These are phyloP conservation scores for Ogataea pilisensis DNA, from an alignment of 805 yeast species.

Conservation along the genomic window DNA sequence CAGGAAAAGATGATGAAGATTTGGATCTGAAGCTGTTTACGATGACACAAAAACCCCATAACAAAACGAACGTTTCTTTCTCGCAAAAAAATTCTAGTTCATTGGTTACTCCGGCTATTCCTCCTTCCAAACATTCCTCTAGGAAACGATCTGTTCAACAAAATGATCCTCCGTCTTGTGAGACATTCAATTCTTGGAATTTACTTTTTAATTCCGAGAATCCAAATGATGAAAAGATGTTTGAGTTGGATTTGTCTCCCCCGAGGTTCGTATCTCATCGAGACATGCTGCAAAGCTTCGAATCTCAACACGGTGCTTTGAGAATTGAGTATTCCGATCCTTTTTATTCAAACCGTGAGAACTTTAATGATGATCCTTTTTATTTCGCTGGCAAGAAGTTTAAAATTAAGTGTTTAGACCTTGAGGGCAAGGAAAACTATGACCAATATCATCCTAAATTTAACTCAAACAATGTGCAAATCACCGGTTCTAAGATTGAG, in stretches of 20 bases:
- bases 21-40: slow-evolving; percentile 10
- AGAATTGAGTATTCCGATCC: slow-evolving; percentile 60
- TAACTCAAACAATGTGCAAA: background rate
- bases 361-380: slow-evolving; percentile 51
- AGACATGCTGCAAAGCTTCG: slow-evolving; percentile 33
- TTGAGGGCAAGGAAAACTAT: slow-evolving; percentile 20
- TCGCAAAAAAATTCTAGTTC: too few species aligned
- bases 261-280: slow-evolving; percentile 15
- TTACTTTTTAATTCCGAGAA: background rate
- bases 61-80: background rate
- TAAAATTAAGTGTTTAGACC: slow-evolving; percentile 38
- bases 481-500: background rate
- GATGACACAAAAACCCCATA: slow-evolving; percentile 12
- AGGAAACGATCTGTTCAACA: too few species aligned
- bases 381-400: slow-evolving; percentile 66
- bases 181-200: too few species aligned
- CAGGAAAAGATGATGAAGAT: slow-evolving; percentile 1
- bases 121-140: too few species aligned
- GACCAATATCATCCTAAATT: background rate
- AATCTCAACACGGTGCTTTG: slow-evolving; percentile 39
- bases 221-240: slow-evolving; percentile 5
- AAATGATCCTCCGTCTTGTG: too few species aligned
- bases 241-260: slow-evolving; percentile 13
- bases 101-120: too few species aligned
- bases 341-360: slow-evolving; percentile 49